Percentiles rank a stretch among this genome's conserved stretches.
phyloP scores from a whole-genome alignment of 2,329 filamentous ascomycete genomes.

The Chrysoporthe deuterocubensis region DNA sequence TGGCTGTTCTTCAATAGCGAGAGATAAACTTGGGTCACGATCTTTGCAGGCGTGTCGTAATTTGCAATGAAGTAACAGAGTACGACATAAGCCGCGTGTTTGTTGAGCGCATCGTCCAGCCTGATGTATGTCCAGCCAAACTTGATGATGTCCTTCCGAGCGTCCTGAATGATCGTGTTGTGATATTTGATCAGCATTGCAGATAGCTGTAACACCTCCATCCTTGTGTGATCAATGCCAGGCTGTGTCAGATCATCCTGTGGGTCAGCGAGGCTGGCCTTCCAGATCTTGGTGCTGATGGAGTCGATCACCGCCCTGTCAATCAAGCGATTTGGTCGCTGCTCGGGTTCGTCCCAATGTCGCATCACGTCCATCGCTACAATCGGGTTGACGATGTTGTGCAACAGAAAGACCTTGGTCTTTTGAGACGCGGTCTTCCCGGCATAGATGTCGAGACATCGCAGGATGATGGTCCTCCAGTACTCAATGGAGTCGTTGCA shows the following conservation, averaged over 20 bases:
- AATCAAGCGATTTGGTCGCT: slow-evolving; percentile 66
- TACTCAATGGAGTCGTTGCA: slow-evolving; percentile 83
- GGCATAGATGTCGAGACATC: slow-evolving; percentile 86
- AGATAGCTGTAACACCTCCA: slow-evolving; percentile 94
- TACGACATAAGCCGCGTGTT: slow-evolving; percentile 95
- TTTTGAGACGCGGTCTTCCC: slow-evolving; percentile 79
- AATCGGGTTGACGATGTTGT: slow-evolving; percentile 92
- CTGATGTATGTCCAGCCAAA: slow-evolving; percentile 99
- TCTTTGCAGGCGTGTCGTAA: slow-evolving; percentile 95
- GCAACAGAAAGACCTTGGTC: slow-evolving; percentile 90
- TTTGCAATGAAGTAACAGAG: slow-evolving; percentile 98
- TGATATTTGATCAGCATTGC: slow-evolving; percentile 96
- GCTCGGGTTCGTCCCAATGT: slow-evolving; percentile 68
- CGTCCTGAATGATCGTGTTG: slow-evolving; percentile 82
- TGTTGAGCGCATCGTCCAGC: slow-evolving; percentile 98
- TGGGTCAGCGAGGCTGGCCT: slow-evolving; percentile 79
- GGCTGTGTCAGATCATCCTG: slow-evolving; percentile 82
- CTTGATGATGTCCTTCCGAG: slow-evolving; percentile 97
- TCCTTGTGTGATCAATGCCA: slow-evolving; percentile 91
- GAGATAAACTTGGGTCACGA: slow-evolving; percentile 92
- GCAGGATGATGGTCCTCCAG: slow-evolving; percentile 79
- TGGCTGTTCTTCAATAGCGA: slow-evolving; percentile 90
- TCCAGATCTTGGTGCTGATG: slow-evolving; percentile 93
- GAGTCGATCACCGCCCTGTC: slow-evolving; percentile 87
- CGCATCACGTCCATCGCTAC: slow-evolving; percentile 95